Conservation (phyloP, 2,329 filamentous ascomycete species). For the Penicillium griseofulvum region DNA sequence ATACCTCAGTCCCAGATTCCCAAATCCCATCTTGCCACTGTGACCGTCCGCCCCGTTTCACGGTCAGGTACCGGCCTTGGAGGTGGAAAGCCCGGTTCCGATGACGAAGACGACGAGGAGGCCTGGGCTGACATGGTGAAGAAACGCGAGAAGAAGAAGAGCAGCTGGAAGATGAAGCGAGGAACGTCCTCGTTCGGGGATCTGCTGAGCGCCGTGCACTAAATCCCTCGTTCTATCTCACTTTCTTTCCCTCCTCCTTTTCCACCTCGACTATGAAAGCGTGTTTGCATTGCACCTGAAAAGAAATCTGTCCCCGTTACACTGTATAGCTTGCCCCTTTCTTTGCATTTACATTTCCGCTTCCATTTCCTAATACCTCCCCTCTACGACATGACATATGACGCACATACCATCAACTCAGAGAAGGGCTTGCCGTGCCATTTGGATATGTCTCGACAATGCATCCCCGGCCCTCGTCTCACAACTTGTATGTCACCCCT, state of each 20-base stretch:
- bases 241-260: neutral
- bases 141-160: conserved; percentile 50
- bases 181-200: conserved; percentile 36
- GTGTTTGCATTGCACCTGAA: conserved; percentile 9
- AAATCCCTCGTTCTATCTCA: conserved; percentile 13
- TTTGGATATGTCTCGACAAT: neutral
- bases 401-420: conserved; percentile 20
- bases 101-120: conserved; percentile 49
- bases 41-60: conserved; percentile 32
- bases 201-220: conserved; percentile 39
- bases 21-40: conserved; percentile 29
- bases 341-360: neutral
- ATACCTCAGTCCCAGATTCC: conserved; percentile 24
- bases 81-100: conserved; percentile 22
- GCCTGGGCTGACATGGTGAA: conserved; percentile 53
- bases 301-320: neutral
- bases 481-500: neutral
- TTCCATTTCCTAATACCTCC: neutral
- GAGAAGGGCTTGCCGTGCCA: neutral
- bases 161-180: conserved; percentile 47
- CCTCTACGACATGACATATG: conserved; percentile 13
- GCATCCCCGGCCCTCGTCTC: neutral
- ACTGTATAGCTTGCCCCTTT: conserved; percentile 18
- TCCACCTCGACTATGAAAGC: neutral
- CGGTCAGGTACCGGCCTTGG: conserved; percentile 13